Conservation (phyloP, 2,329 filamentous ascomycete genomes). For the Aspergillus chevalieri region DNA sequence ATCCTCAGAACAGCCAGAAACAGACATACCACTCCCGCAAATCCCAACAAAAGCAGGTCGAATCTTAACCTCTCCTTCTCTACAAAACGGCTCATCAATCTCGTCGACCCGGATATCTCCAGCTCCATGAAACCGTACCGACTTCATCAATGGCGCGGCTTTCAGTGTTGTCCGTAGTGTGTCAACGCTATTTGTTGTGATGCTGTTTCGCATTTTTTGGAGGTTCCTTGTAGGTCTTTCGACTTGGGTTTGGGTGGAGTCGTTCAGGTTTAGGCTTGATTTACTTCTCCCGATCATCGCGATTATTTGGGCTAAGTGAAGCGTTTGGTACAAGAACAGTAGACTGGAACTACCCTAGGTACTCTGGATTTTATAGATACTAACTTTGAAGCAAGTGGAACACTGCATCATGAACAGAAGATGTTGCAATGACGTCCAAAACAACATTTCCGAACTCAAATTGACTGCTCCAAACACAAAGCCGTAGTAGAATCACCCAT, state of each 20-base stretch:
- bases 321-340: too few relatives aligned
- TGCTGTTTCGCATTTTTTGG: not conserved
- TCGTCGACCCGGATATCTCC: constrained; percentile 32
- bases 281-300: not conserved
- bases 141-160: constrained; percentile 22
- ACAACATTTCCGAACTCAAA: too few relatives aligned
- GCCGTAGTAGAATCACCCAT: too few relatives aligned
- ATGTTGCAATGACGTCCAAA: too few relatives aligned
- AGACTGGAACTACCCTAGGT: too few relatives aligned
- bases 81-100: constrained; percentile 33
- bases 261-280: not conserved
- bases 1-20: not conserved
- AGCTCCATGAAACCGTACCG: constrained; percentile 31
- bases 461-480: too few relatives aligned
- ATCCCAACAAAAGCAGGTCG: constrained; percentile 31
- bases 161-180: not conserved
- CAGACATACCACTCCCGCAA: constrained; percentile 24
- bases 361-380: too few relatives aligned
- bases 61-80: constrained; percentile 46
- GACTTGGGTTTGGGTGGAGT: not conserved
- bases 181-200: not conserved
- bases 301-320: too few relatives aligned
- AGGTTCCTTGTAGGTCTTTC: not conserved
- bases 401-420: too few relatives aligned
- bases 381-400: too few relatives aligned